Evolutionary conservation across 768 basidiomycete species (phyloP).

Genomic region (Lentinus brumalis): DNA sequence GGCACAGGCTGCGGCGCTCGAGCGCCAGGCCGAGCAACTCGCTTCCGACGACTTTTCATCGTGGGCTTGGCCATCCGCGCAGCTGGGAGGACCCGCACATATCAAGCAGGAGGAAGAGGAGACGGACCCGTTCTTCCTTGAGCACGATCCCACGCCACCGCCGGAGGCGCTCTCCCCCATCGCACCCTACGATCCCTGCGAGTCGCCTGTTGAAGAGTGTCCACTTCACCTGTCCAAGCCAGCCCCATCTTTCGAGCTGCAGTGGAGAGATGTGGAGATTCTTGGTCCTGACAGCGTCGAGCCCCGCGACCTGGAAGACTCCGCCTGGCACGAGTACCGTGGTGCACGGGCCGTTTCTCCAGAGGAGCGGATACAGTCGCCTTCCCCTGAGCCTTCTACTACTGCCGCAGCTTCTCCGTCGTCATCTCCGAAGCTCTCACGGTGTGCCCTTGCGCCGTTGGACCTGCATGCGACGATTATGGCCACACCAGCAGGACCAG

Average conservation of each 20-base stretch:
- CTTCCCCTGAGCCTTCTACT: slow-evolving; percentile 13
- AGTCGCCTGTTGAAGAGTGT: slow-evolving; percentile 16
- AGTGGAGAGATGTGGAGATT: slow-evolving; percentile 48
- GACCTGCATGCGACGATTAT: slow-evolving; percentile 9
- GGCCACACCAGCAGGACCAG: neutral
- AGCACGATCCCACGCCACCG: slow-evolving; percentile 18
- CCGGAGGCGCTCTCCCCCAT: slow-evolving; percentile 7
- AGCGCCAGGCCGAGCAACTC: slow-evolving; percentile 25
- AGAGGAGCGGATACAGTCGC: slow-evolving; percentile 11
- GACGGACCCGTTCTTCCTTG: slow-evolving; percentile 16
- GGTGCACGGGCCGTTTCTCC: slow-evolving; percentile 8
- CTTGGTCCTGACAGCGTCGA: slow-evolving; percentile 48
- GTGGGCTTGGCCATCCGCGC: slow-evolving; percentile 35
- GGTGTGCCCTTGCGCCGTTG: slow-evolving; percentile 7
- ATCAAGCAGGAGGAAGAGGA: slow-evolving; percentile 36
- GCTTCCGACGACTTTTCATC: slow-evolving; percentile 11
- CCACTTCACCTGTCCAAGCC: neutral
- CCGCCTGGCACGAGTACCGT: slow-evolving; percentile 31
- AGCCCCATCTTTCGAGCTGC: slow-evolving; percentile 21
- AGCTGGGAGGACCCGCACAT: slow-evolving; percentile 21
- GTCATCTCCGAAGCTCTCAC: slow-evolving; percentile 15
- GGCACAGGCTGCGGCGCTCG: slow-evolving; percentile 38
- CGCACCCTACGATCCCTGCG: slow-evolving; percentile 7
- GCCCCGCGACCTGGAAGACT: slow-evolving; percentile 44
- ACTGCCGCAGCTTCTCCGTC: slow-evolving; percentile 6